Evolutionary conservation across 495 filamentous ascomycete genomes (phyloP).

Genomic region (Paragyromitra xinjiangensis): DNA sequence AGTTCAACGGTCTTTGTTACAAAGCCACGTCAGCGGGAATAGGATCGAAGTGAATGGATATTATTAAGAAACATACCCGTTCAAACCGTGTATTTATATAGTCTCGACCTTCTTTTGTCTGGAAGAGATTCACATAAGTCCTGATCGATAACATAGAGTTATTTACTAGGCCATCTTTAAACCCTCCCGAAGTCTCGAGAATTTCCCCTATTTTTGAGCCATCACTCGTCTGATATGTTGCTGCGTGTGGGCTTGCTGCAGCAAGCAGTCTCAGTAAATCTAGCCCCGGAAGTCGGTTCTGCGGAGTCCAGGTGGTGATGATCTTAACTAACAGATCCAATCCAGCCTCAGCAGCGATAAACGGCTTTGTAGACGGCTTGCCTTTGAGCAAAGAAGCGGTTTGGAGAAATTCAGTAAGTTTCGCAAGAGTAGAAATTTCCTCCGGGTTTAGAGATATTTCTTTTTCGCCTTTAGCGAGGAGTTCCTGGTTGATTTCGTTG

Average conservation of each 20-base stretch:
- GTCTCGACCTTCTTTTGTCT: conserved; percentile 72
- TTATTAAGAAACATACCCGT: conserved; percentile 41
- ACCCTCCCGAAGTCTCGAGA: conserved; percentile 65
- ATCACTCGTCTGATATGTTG: conserved; percentile 62
- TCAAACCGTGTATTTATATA: conserved; percentile 50
- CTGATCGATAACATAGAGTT: conserved; percentile 87
- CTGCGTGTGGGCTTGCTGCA: conserved; percentile 69
- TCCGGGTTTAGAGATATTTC: conserved; percentile 75
- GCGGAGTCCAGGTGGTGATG: conserved; percentile 77
- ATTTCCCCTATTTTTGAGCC: conserved; percentile 67
- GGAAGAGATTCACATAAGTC: conserved; percentile 86
- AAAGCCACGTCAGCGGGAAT: conserved; percentile 20
- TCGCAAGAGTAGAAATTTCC: conserved; percentile 68
- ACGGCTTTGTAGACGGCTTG: conserved; percentile 27
- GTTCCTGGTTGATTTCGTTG: conserved; percentile 72
- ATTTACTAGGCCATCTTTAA: conserved; percentile 66
- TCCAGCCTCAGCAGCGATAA: conserved; percentile 60
- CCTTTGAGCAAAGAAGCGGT: conserved; percentile 58
- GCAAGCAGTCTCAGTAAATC: conserved; percentile 85
- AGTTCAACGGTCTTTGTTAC: conserved; percentile 47
- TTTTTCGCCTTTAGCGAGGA: conserved; percentile 74
- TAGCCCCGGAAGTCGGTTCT: conserved; percentile 80
- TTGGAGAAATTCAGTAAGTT: conserved; percentile 68
- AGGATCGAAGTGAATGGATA: not conserved
- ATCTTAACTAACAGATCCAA: conserved; percentile 72